Evolutionary conservation across 352 stramenopile species (phyloP).

Genomic region (Phytophthora foliorum): DNA sequence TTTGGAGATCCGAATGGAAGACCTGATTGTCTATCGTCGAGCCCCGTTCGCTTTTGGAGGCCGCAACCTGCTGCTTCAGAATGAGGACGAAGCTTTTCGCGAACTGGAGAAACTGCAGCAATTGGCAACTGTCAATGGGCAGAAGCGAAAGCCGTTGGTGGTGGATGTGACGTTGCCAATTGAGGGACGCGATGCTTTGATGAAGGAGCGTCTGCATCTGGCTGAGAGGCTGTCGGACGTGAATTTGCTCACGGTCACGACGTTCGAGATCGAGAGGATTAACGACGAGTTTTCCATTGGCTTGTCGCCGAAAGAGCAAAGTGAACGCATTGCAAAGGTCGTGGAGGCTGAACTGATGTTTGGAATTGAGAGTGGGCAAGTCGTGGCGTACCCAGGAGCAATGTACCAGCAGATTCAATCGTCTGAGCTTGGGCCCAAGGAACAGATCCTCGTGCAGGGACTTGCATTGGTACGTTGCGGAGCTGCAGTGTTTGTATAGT

Average conservation of each 20-base stretch:
- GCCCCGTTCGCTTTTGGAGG: conserved; percentile 46
- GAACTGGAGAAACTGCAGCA: conserved; percentile 60
- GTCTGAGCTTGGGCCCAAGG: conserved; percentile 20
- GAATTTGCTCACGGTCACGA: conserved; percentile 65
- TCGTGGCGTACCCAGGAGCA: conserved; percentile 46
- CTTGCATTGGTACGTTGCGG: conserved; percentile 41
- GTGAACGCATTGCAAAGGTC: conserved; percentile 59
- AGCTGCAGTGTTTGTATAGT: not conserved
- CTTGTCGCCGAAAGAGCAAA: conserved; percentile 43
- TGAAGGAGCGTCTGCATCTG: conserved; percentile 39
- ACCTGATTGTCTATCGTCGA: conserved; percentile 63
- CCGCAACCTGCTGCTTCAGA: conserved; percentile 65
- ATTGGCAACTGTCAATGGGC: not conserved
- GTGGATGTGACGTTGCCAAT: conserved; percentile 61
- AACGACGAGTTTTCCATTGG: conserved; percentile 15
- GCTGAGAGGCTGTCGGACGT: conserved; percentile 49
- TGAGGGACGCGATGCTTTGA: conserved; percentile 60
- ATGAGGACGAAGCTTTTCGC: conserved; percentile 81
- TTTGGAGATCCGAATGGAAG: conserved; percentile 53
- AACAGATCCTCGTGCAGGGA: conserved; percentile 44
- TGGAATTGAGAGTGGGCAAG: conserved; percentile 43
- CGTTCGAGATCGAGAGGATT: conserved; percentile 50
- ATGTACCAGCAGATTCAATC: conserved; percentile 78
- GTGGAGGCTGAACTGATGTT: conserved; percentile 80
- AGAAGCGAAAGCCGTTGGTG: conserved; percentile 36